Evolutionary conservation across 768 basidiomycete species (phyloP), one percentile per base, ranked within the genome.

Genomic region (Pleurotus tuber-regium): DNA sequence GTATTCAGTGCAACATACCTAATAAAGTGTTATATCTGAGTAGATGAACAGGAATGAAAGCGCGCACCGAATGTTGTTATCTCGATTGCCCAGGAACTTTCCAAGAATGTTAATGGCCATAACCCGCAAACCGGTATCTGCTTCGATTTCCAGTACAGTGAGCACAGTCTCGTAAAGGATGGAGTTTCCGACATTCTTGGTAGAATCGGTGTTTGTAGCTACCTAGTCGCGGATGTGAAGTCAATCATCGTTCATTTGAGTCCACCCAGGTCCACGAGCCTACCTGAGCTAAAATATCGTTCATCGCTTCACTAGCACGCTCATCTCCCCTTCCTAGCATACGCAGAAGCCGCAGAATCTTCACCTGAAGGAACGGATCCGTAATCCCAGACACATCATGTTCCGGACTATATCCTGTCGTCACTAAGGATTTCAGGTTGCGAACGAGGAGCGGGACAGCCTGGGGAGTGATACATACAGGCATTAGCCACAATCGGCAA

Each of bases 21-120:
- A 60, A 3, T 43, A 50, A 19, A 44, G 25, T 51, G n/a, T 38
- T 38, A 49, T 50, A 7, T 48, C 18, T n/a, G 26, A 18, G 35
- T 23, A 30, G 33, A 16, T 29, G 31, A 18, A 24, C 16, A 26
- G 18, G 18, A 41, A 47, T n/a, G 51, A 12, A 19, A 10, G 51
- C 42, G 66, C 78, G 42, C 64, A 96, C 95, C 96, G 86, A 59
- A 99, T 98, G 64, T 98, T 99, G 70, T 99, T 99, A 64, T 99
- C 97, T 28, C 92, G 80, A 70, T 99, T 99, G 65, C 91, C 87
- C 64, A 99, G 73, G 73, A 98, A 98, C 70, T 98, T 98, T 50
- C 97, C 97, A 28, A 99, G 79, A 52, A 98, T 98, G 66, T 99
- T 99, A 68, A 99, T 99, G 0, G 97, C 97, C 97, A 99, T 98